Evolutionary conservation across 2,329 filamentous ascomycete species (phyloP).

Genomic region (Xylariaceae sp.): DNA sequence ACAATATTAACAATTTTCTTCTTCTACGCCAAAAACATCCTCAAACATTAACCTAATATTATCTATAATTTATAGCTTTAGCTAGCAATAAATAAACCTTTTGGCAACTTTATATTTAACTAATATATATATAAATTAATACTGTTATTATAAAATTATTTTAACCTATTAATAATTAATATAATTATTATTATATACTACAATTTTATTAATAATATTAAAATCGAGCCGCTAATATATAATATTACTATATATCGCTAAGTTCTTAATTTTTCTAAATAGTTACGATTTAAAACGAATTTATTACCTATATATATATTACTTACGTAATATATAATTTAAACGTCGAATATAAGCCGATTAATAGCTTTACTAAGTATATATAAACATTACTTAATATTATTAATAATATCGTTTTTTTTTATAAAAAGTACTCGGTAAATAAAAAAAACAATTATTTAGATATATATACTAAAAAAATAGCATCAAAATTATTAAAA

Average conservation of each 20-base stretch:
- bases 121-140: slow-evolving; percentile 4
- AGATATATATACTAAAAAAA: slow-evolving; percentile 6
- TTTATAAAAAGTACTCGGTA: slow-evolving; percentile 10
- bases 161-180: slow-evolving; percentile 8
- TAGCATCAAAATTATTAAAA: not conserved
- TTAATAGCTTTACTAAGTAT: not conserved
- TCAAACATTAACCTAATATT: slow-evolving; percentile 7
- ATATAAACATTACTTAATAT: slow-evolving; percentile 7
- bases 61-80: slow-evolving; percentile 2
- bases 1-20: slow-evolving; percentile 10
- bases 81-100: slow-evolving; percentile 1
- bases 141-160: slow-evolving; percentile 6
- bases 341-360: not conserved
- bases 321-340: slow-evolving; percentile 3
- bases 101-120: slow-evolving; percentile 8
- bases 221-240: slow-evolving; percentile 1
- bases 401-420: slow-evolving; percentile 11
- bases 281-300: slow-evolving; percentile 11
- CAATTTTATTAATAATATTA: slow-evolving; percentile 8
- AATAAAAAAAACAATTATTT: slow-evolving; percentile 11
- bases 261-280: slow-evolving; percentile 4
- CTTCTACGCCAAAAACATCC: slow-evolving; percentile 11
- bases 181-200: slow-evolving; percentile 11
- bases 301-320: slow-evolving; percentile 10
- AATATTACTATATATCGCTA: not conserved